A percentile compares a stretch with the other conserved stretches of the same genome.
Evolutionary conservation across 306 rosid species (phyloP).

Genomic region (Dryas drummondii): DNA sequence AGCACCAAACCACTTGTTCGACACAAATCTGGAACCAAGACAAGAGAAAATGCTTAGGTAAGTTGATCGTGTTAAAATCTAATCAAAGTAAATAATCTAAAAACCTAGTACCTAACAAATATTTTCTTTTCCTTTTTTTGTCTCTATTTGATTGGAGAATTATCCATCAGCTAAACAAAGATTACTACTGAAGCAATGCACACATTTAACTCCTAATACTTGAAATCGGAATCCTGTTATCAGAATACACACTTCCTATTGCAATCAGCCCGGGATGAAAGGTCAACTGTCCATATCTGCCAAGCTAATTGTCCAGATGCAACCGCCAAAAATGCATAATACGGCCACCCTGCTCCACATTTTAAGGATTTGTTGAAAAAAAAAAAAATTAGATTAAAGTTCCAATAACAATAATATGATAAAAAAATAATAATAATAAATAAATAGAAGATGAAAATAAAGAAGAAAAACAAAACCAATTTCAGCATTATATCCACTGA

Average conservation of each 20-base stretch:
- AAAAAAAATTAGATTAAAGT: constrained; percentile 10
- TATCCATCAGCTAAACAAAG: constrained; percentile 7
- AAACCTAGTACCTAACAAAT: not conserved
- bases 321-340: constrained; percentile 65
- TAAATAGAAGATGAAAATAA: not conserved
- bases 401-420: not conserved
- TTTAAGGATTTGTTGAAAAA: constrained; percentile 11
- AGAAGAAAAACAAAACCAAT: constrained; percentile 41
- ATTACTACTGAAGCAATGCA: not conserved
- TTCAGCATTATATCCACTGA: constrained; percentile 77
- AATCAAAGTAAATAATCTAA: constrained; percentile 9
- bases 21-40: constrained; percentile 61
- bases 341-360: constrained; percentile 74
- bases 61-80: constrained; percentile 17
- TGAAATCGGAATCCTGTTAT: not conserved
- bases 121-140: not conserved
- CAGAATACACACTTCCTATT: constrained; percentile 59
- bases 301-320: constrained; percentile 87
- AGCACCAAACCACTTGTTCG: constrained; percentile 98
- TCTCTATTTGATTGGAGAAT: not conserved
- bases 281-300: constrained; percentile 79
- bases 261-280: constrained; percentile 77
- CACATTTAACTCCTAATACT: not conserved
- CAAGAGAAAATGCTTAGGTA: constrained; percentile 6
- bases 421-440: not conserved